Evolutionary conservation across 805 yeast species (phyloP).

Genomic region (Candida maris): DNA sequence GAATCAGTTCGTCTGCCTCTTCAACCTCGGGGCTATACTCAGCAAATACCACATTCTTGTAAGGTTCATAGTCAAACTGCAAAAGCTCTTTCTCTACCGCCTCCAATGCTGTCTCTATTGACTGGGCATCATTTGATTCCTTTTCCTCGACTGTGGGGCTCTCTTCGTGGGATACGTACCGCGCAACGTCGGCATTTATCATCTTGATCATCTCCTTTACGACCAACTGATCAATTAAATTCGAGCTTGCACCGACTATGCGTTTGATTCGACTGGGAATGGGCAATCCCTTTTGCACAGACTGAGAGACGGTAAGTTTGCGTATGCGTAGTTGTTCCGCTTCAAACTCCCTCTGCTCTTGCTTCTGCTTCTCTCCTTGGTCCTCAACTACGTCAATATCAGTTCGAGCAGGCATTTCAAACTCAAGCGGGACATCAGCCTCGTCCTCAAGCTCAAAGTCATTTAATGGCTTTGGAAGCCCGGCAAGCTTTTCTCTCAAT

Average conservation of each 20-base stretch:
- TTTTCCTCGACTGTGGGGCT: background rate
- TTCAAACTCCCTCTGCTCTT: background rate
- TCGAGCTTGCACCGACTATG: background rate
- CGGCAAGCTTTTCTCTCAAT: conserved; percentile 11
- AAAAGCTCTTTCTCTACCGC: conserved; percentile 6
- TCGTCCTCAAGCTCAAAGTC: conserved; percentile 42
- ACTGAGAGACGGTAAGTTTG: background rate
- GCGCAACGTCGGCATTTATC: background rate
- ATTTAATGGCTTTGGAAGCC: conserved; percentile 29
- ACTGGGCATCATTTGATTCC: conserved; percentile 1
- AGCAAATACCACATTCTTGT: conserved; percentile 6
- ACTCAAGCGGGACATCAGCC: background rate
- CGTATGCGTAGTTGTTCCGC: background rate
- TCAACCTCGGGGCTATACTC: conserved; percentile 15
- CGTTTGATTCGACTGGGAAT: background rate
- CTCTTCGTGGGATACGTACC: background rate
- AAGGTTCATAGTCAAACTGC: conserved; percentile 2
- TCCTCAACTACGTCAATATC: conserved; percentile 1
- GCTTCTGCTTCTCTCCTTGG: background rate
- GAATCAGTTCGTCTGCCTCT: conserved; percentile 10
- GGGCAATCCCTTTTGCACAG: conserved; percentile 1
- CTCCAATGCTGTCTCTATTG: conserved; percentile 2
- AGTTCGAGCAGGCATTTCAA: background rate
- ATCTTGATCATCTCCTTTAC: background rate
- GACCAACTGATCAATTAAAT: background rate